Conservation (phyloP, 1,139 yeast genomes). For the Lodderomyces pseudojiufengensis region DNA sequence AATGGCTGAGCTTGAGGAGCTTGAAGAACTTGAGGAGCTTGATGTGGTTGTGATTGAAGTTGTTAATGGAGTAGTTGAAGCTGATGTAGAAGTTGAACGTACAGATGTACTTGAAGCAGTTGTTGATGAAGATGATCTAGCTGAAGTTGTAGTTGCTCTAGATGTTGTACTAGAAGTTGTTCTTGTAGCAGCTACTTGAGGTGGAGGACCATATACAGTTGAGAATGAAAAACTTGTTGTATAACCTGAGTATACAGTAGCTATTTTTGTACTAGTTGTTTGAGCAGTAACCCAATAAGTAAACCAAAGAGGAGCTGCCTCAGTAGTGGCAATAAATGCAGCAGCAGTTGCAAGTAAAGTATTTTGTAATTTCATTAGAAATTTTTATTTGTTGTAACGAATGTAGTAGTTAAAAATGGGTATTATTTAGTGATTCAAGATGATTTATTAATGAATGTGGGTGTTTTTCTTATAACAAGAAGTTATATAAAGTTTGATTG, state of each 20-base stretch:
- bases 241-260: constrained; percentile 12
- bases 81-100: constrained; percentile 15
- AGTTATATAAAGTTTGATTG: too few species aligned
- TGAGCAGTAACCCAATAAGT: constrained; percentile 23
- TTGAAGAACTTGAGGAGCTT: constrained; percentile 14
- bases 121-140: constrained; percentile 18
- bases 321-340: constrained; percentile 7
- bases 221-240: not conserved
- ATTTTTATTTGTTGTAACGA: not conserved
- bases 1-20: constrained; percentile 16
- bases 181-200: constrained; percentile 17
- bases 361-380: constrained; percentile 6
- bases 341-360: constrained; percentile 6
- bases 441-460: not conserved
- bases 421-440: not conserved
- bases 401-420: not conserved
- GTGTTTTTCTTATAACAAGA: too few species aligned
- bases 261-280: constrained; percentile 20
- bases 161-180: constrained; percentile 15
- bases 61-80: constrained; percentile 10
- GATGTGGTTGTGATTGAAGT: constrained; percentile 10
- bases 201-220: constrained; percentile 10
- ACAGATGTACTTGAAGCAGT: constrained; percentile 7
- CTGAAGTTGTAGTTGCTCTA: constrained; percentile 18
- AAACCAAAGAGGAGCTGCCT: constrained; percentile 20